Percentiles rank a stretch among this genome's conserved stretches.
phyloP scores from a whole-genome alignment of 106 monocot genomes.

The Ottelia alismoides region DNA sequence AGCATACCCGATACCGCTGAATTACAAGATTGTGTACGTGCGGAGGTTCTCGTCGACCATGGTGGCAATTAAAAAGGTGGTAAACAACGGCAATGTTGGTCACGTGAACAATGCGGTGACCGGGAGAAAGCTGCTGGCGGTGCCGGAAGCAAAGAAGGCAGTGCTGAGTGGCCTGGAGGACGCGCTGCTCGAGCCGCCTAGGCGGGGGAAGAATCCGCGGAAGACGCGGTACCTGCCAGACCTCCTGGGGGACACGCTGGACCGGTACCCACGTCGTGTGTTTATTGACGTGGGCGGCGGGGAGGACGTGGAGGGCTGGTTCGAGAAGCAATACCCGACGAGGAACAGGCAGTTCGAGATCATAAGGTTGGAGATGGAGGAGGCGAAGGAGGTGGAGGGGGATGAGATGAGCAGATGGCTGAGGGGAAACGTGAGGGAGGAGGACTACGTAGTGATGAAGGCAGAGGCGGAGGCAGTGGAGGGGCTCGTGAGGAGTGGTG shows the following conservation, averaged over 20 bases:
- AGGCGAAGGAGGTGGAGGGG: too few species aligned
- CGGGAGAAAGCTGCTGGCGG: slow-evolving; percentile 27
- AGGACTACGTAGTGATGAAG: too few species aligned
- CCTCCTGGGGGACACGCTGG: slow-evolving; percentile 36
- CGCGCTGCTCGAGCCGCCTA: slow-evolving; percentile 52
- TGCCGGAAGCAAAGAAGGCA: slow-evolving; percentile 29
- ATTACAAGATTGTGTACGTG: slow-evolving; percentile 39
- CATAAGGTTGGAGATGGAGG: slow-evolving; percentile 27
- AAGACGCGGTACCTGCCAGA: slow-evolving; percentile 40
- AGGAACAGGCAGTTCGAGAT: slow-evolving; percentile 42
- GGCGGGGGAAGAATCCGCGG: neutral
- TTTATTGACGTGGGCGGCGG: slow-evolving; percentile 37
- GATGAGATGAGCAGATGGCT: too few species aligned
- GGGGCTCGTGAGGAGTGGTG: slow-evolving; percentile 23
- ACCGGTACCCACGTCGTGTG: slow-evolving; percentile 32
- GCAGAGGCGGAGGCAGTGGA: too few species aligned
- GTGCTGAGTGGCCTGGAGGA: slow-evolving; percentile 43
- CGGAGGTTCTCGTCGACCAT: slow-evolving; percentile 24
- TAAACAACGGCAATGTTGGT: neutral
- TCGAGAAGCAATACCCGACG: slow-evolving; percentile 46
- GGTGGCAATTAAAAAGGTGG: slow-evolving; percentile 31
- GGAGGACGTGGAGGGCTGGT: slow-evolving; percentile 21
- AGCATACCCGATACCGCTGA: slow-evolving; percentile 9
- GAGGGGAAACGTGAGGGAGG: too few species aligned
- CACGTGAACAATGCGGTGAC: neutral